phyloP scores from a whole-genome alignment of 2,329 filamentous ascomycete genomes.

The Colletotrichum incanum region DNA sequence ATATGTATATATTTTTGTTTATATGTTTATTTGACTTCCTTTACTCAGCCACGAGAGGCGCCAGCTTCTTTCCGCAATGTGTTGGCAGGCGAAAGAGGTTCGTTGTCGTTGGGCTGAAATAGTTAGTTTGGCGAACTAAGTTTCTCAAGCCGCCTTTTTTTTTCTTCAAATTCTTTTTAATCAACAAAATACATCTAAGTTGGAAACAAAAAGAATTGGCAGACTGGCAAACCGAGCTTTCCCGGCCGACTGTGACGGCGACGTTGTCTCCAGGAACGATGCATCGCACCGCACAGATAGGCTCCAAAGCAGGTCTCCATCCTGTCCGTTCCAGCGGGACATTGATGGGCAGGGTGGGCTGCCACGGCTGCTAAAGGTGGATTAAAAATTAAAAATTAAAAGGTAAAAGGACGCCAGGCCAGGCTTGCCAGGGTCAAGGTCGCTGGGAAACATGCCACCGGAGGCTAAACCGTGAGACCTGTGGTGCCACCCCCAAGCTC shows the following conservation, averaged over 20 bases:
- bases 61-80: background rate
- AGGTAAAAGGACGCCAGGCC: background rate
- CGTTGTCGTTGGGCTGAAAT: conserved; percentile 1
- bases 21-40: too few relatives aligned
- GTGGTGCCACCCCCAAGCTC: conserved; percentile 29
- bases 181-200: background rate
- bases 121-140: background rate
- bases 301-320: conserved; percentile 20
- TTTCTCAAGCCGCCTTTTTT: too few relatives aligned
- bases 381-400: background rate
- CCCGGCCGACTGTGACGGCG: background rate
- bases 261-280: background rate
- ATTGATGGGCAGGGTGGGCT: background rate
- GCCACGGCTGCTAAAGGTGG: background rate
- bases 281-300: background rate
- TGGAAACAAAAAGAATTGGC: background rate
- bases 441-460: conserved; percentile 30
- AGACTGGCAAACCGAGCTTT: conserved; percentile 10
- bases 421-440: conserved; percentile 12
- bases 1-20: too few relatives aligned
- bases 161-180: too few relatives aligned
- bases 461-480: conserved; percentile 26
- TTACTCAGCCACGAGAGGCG: conserved; percentile 10
- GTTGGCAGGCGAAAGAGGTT: background rate
- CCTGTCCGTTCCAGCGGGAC: conserved; percentile 5